Base-by-base conservation (phyloP, 208 protist species). In the Trypanosoma platydactyli region DNA sequence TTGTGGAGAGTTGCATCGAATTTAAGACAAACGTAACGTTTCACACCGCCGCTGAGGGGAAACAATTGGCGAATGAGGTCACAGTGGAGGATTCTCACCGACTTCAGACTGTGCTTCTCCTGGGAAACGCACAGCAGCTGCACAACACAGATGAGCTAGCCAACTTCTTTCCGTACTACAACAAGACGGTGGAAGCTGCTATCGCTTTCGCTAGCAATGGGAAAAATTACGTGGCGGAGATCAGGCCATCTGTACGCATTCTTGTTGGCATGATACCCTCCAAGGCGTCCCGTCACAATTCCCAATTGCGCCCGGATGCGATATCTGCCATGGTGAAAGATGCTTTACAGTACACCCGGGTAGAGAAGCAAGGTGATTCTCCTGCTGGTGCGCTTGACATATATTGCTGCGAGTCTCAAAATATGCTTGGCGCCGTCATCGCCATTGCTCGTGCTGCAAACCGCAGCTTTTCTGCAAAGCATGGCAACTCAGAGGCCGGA, bases 251-350 rank as follows among this genome's bases (percentile, higher is more conserved):
- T 51, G 24, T 59, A 22, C 73, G 73, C 16, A 49, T 94, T 35
- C 53, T 89, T 27, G 48, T 89, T 38, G 84, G 72, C 4, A 74
- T 73, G 60, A 75, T 91, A 15, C 48, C 81, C 2, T 58, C 63
- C 1, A 50, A 41, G n/a, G 79, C 84, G 0, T 92, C 89, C 13
- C 80, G 89, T 41, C 86, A 94, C 79, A 94, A 94, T 72, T 92
- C 83, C 67, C 48, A 83, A 1, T 38, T 71, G 7, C 78, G 89
- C 7, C 86, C 89, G 16, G 89, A 94, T 49, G 40, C 52, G 11
- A 76, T 92, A 49, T 59, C 66, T 40, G 49, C 53, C 5, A 71
- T 89, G n/a, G 73, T 92, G 29, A 81, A 81, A 59, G 60, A 70
- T 24, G 83, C 84, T 1, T 29, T 91, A 35, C 18, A 22, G 0